Conservation (phyloP, 2,329 filamentous ascomycete genomes). For the Hypoxylon sp. region DNA sequence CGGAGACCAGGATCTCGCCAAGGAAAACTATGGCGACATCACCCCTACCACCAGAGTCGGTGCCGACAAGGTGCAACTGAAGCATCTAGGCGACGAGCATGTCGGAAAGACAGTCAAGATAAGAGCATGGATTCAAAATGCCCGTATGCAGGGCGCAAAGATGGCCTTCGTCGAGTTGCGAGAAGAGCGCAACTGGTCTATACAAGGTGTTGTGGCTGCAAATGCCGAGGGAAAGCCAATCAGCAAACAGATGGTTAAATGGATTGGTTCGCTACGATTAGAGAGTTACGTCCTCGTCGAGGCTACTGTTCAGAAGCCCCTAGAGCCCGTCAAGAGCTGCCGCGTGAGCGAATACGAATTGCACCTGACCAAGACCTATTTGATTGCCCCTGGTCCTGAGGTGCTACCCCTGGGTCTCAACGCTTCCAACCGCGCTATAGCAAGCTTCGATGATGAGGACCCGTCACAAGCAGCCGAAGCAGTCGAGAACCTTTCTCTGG, state of each 20-base stretch:
- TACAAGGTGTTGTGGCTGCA: slow-evolving; percentile 81
- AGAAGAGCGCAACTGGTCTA: slow-evolving; percentile 75
- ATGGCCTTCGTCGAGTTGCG: slow-evolving; percentile 89
- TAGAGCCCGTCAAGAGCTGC: slow-evolving; percentile 88
- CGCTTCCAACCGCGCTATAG: slow-evolving; percentile 62
- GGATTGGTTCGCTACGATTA: slow-evolving; percentile 74
- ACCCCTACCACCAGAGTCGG: slow-evolving; percentile 66
- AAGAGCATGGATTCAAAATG: slow-evolving; percentile 85
- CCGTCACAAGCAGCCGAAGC: slow-evolving; percentile 47
- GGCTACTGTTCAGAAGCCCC: slow-evolving; percentile 80
- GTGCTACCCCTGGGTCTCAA: slow-evolving; percentile 66
- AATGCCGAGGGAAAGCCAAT: slow-evolving; percentile 70
- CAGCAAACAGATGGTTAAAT: slow-evolving; percentile 94
- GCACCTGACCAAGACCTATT: slow-evolving; percentile 85
- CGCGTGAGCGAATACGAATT: slow-evolving; percentile 83
- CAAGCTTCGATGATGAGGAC: slow-evolving; percentile 68
- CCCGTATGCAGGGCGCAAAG: slow-evolving; percentile 87
- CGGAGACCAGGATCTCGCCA: slow-evolving; percentile 71
- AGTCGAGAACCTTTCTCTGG: slow-evolving; percentile 53
- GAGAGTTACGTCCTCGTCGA: slow-evolving; percentile 87
- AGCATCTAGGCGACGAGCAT: slow-evolving; percentile 69
- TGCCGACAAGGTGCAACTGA: slow-evolving; percentile 67
- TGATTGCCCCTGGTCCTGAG: slow-evolving; percentile 71
- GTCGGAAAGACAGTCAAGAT: slow-evolving; percentile 77
- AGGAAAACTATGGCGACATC: slow-evolving; percentile 81